A percentile compares a stretch with the other conserved stretches of the same genome.
phyloP scores from a whole-genome alignment of 2,329 filamentous ascomycete species.

The Ustulina deusta region DNA sequence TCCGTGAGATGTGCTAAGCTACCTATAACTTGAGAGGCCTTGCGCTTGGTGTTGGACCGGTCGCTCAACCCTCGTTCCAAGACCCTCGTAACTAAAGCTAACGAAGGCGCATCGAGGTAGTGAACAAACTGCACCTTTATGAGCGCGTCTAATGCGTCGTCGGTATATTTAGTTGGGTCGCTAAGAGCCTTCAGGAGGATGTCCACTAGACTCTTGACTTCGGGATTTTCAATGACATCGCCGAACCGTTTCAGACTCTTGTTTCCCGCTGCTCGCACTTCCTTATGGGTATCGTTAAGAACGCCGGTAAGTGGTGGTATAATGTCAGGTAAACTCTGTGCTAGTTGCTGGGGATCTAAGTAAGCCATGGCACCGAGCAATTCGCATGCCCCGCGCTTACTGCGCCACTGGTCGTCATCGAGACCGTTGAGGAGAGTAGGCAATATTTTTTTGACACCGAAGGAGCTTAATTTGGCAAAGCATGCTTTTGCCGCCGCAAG shows the following conservation, averaged over 20 bases:
- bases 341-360: slow-evolving; percentile 93
- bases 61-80: slow-evolving; percentile 92
- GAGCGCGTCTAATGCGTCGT: slow-evolving; percentile 90
- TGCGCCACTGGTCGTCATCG: slow-evolving; percentile 96
- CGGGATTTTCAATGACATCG: slow-evolving; percentile 97
- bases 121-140: slow-evolving; percentile 99
- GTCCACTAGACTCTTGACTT: slow-evolving; percentile 91
- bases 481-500: slow-evolving; percentile 93
- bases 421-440: slow-evolving; percentile 91
- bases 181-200: slow-evolving; percentile 96
- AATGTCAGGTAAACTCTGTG: slow-evolving; percentile 91
- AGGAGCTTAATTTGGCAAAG: slow-evolving; percentile 93
- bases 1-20: slow-evolving; percentile 97
- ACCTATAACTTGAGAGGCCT: slow-evolving; percentile 96
- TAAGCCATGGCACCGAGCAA: slow-evolving; percentile 98
- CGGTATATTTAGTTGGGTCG: slow-evolving; percentile 96
- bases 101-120: slow-evolving; percentile 95
- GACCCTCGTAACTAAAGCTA: slow-evolving; percentile 94
- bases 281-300: slow-evolving; percentile 97
- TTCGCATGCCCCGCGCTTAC: slow-evolving; percentile 97
- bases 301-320: slow-evolving; percentile 95
- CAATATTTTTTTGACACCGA: slow-evolving; percentile 93
- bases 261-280: slow-evolving; percentile 91
- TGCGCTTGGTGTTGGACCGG: slow-evolving; percentile 93
- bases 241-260: slow-evolving; percentile 97